Base-by-base conservation (phyloP, 495 filamentous ascomycete species). In the Glutinoglossum americanum region DNA sequence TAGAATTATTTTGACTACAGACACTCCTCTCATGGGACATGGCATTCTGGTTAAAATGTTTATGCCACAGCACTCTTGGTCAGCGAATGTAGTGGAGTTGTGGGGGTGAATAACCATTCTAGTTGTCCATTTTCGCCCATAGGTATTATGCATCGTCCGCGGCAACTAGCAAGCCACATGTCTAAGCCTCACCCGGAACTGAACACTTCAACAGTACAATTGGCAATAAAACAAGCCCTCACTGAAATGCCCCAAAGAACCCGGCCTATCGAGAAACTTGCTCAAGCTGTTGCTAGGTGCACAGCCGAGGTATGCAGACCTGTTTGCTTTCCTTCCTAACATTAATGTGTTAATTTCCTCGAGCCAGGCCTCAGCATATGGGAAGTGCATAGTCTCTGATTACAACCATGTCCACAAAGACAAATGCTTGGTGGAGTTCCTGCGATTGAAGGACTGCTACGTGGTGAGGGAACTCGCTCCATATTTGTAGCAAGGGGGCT, bases 371-470 rank as follows among this genome's bases (percentile, higher is more conserved):
- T 75, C 87, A 8, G 75, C 77, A 17, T 99, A 97, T 64, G 92
- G 92, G 55, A 89, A 89, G 74, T 99, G 92, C 67, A 79, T 99
- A 58, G 74, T 92, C 35, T 79, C 79, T 9, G 90, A 99, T 66
- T 97, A 93, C 69, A 89, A 89, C 64, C 80, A 86, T 25, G 80
- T 96, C 4, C 77, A 89, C 61, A 94, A 94, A 62, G 87, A 96
- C 67, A 88, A 90, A 73, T 99, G 92, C 64, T 73, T 75, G 1
- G 80, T 78, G 54, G 87, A 96, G 65, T 97, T 99, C 60, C 69
- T 94, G 68, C 79, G 70, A 61, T 67, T 97, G 54, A 94, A 94
- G 68, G 75, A 96, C 60, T 99, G 92, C 68, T 89, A 84, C 63
- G 60, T 92, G 63, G 89, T 96, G 75, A 67, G 80, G 64, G 41